These are phyloP conservation scores for Nitzschia palea DNA, from an alignment of 108 stramenopile species.

Conservation along the genomic window DNA sequence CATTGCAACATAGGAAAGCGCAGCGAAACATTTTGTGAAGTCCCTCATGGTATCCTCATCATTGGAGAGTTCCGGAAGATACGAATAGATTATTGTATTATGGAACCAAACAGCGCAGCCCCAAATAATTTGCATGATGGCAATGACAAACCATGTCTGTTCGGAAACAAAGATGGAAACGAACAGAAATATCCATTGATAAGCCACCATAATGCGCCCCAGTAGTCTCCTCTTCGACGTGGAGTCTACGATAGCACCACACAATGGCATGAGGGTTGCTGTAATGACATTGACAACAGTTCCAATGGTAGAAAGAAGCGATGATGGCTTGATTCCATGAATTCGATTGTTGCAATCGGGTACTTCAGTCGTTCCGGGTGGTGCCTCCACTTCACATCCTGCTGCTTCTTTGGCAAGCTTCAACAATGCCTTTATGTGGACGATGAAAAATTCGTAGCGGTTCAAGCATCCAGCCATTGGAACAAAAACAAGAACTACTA, in stretches of 20 bases:
- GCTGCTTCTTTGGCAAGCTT: constrained; percentile 54
- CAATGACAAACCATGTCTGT: constrained; percentile 53
- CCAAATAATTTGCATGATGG: constrained; percentile 49
- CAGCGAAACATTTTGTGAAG: constrained; percentile 34
- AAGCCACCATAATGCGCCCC: constrained; percentile 38
- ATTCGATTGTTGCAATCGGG: constrained; percentile 31
- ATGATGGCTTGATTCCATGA: constrained; percentile 60
- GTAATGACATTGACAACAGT: constrained; percentile 52
- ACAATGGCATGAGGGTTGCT: constrained; percentile 55
- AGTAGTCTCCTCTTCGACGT: constrained; percentile 51
- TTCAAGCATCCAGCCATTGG: background rate
- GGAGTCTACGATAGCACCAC: constrained; percentile 73
- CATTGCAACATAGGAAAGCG: constrained; percentile 21
- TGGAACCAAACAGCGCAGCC: constrained; percentile 52
- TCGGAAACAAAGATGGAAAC: constrained; percentile 51
- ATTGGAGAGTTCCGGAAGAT: constrained; percentile 62
- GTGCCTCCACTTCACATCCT: constrained; percentile 33
- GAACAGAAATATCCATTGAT: constrained; percentile 31
- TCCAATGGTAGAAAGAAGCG: constrained; percentile 56
- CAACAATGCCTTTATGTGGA: constrained; percentile 51
- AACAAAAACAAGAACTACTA: no score
- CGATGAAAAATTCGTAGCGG: background rate
- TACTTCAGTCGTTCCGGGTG: constrained; percentile 16
- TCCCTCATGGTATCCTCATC: constrained; percentile 42
- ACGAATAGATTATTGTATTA: constrained; percentile 50